Conservation (phyloP, 1,284 basidiomycete genomes). For the Sporisorium sorghi region DNA sequence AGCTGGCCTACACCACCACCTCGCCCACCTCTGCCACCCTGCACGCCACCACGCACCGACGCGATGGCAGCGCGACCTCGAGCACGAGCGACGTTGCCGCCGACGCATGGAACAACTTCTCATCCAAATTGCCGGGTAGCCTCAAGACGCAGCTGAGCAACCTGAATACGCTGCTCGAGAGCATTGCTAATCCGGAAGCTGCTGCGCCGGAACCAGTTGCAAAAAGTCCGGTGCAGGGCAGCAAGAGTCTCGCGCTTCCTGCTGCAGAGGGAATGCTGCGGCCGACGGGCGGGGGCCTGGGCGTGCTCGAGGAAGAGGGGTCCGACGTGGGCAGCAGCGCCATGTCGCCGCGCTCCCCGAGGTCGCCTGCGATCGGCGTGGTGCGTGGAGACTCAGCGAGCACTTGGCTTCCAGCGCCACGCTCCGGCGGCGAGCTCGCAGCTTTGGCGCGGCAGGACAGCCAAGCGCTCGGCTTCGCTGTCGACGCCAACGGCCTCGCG, state of each 20-base stretch:
- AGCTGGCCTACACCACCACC: constrained; percentile 23
- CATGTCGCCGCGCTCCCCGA: constrained; percentile 36
- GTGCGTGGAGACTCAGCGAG: not conserved
- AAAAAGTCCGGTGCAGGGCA: constrained; percentile 1
- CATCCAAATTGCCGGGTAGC: constrained; percentile 23
- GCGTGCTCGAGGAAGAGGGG: constrained; percentile 45
- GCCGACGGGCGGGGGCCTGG: constrained; percentile 15
- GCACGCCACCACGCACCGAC: constrained; percentile 7
- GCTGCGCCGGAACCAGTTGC: constrained; percentile 15
- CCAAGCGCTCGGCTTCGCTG: constrained; percentile 25
- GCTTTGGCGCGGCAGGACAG: constrained; percentile 15
- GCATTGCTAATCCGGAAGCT: constrained; percentile 16
- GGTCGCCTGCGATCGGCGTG: constrained; percentile 17
- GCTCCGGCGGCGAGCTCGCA: not conserved
- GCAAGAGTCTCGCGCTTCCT: not conserved
- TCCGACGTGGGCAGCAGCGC: constrained; percentile 38
- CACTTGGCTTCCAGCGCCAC: not conserved
- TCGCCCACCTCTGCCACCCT: constrained; percentile 6
- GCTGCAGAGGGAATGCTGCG: not conserved
- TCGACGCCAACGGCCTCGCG: constrained; percentile 32
- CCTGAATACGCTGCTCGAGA: constrained; percentile 26
- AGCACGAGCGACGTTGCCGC: constrained; percentile 16
- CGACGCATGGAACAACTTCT: constrained; percentile 42
- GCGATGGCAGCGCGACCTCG: constrained; percentile 11
- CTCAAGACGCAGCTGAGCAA: constrained; percentile 40